phyloP scores from a whole-genome alignment of 768 basidiomycete genomes.

The Russula earlei region DNA sequence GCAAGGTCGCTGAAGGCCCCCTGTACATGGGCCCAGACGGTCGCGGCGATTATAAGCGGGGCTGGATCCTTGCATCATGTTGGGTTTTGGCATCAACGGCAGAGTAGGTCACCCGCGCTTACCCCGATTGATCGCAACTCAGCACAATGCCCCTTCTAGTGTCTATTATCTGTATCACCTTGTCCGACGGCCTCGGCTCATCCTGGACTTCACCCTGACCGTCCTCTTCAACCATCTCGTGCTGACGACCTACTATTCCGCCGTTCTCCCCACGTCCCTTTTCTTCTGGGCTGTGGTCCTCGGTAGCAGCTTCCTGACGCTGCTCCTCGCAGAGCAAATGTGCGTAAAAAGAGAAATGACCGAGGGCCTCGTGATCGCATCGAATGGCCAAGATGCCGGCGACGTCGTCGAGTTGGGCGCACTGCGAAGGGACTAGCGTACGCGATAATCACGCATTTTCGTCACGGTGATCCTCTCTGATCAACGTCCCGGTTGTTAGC shows the following conservation, averaged over 20 bases:
- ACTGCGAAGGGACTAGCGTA: constrained; percentile 38
- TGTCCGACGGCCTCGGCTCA: constrained; percentile 83
- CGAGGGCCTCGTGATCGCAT: constrained; percentile 60
- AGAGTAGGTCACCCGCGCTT: constrained; percentile 54
- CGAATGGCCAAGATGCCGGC: constrained; percentile 35
- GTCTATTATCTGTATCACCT: constrained; percentile 80
- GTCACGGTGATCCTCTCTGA: background rate
- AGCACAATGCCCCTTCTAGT: constrained; percentile 26
- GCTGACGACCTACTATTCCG: constrained; percentile 86
- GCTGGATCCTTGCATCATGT: constrained; percentile 83
- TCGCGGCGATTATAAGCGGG: constrained; percentile 65
- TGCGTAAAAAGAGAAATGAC: constrained; percentile 87
- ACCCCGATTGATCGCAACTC: constrained; percentile 7
- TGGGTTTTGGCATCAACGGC: constrained; percentile 78
- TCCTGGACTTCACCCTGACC: constrained; percentile 91
- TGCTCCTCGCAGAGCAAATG: constrained; percentile 82
- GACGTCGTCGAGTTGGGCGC: constrained; percentile 50
- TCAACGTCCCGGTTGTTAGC: constrained; percentile 2
- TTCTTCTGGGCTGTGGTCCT: constrained; percentile 87
- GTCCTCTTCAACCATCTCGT: constrained; percentile 88
- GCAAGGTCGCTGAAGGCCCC: constrained; percentile 55
- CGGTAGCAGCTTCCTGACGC: constrained; percentile 59
- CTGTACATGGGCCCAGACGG: constrained; percentile 53
- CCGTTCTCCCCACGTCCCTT: constrained; percentile 71
- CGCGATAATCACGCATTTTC: constrained; percentile 8